A percentile compares a stretch with the other conserved stretches of the same genome.
These are phyloP conservation scores for Pythium phragmiticola DNA, from an alignment of 352 stramenopile genomes.

Conservation along the genomic window DNA sequence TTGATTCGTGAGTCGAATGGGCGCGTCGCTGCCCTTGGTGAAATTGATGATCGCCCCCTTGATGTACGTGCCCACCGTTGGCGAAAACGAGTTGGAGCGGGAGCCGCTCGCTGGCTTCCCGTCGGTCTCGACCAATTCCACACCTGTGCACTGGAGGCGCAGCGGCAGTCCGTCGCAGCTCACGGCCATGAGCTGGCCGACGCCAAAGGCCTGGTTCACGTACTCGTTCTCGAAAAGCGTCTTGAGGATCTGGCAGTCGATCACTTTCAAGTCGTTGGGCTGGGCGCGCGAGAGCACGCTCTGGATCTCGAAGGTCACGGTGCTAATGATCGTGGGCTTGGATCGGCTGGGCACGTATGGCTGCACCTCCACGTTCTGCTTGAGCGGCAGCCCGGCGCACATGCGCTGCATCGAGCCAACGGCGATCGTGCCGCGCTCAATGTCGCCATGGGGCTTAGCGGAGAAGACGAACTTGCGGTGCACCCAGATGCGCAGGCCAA, in stretches of 20 bases:
- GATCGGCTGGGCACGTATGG: slow-evolving; percentile 53
- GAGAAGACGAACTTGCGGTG: slow-evolving; percentile 83
- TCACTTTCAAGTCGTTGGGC: slow-evolving; percentile 48
- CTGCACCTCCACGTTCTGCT: slow-evolving; percentile 59
- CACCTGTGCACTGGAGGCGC: slow-evolving; percentile 53
- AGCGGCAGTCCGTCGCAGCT: slow-evolving; percentile 63
- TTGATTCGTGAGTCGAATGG: slow-evolving; percentile 78
- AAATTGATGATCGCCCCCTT: slow-evolving; percentile 75
- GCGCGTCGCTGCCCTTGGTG: slow-evolving; percentile 72
- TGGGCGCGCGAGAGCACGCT: slow-evolving; percentile 71
- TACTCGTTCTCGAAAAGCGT: slow-evolving; percentile 68
- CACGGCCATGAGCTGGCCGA: slow-evolving; percentile 73
- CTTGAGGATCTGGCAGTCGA: slow-evolving; percentile 78
- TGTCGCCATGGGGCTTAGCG: slow-evolving; percentile 71
- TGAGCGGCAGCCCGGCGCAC: slow-evolving; percentile 65
- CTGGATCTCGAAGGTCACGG: slow-evolving; percentile 84
- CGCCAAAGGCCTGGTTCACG: slow-evolving; percentile 67
- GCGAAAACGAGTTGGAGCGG: slow-evolving; percentile 34
- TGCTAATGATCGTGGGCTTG: slow-evolving; percentile 48
- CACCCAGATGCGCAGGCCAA: slow-evolving; percentile 79
- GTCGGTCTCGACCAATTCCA: slow-evolving; percentile 55
- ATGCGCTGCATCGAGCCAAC: slow-evolving; percentile 81
- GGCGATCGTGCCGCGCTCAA: slow-evolving; percentile 51
- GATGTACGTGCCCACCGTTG: slow-evolving; percentile 53
- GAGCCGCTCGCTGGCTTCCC: slow-evolving; percentile 17